Evolutionary conservation across 1,139 yeast genomes (phyloP), one percentile per base, ranked within the genome.

Genomic region (Sugiyamaella neomexicana): DNA sequence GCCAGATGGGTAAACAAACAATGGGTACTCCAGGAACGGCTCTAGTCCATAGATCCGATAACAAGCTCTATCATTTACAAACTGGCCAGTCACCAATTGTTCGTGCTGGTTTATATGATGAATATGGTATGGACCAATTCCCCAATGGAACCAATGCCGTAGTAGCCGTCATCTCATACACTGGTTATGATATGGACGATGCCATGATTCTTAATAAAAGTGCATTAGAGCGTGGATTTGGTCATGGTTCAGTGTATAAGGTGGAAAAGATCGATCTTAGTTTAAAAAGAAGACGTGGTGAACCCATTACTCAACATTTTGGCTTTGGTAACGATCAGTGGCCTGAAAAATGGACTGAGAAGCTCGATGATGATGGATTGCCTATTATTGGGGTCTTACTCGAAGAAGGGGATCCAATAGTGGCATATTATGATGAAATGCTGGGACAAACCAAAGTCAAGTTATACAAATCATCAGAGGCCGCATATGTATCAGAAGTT

Each of bases 1-100:
- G 99, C 77, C 99, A 95, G 80, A 93, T 93, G 99, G 99, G 98
- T 82, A 93, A 93, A 76, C 99, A 93, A 78, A 93, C 99, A 23
- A 93, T 93, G 99, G 99, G 99, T 75, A 93, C 99, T 4, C 99
- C 99, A 7, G 98, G 98, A 75, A 96, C 93, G 56, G 97, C 96
- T 0, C 77, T 93, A 56, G 82, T 78, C 46, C 96, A 91, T 71
- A 82, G 99, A 73, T 87, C 97, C 0, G 99, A 93, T 72, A 95
- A 95, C 75, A 95, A 91, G 72, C 76, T 93, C 58, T 93, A 93
- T 74, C 84, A 95, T 67, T 77, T 93, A 63, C 99, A 93, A 74
- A 80, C 89, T 43, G 99, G 99, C 52, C 99, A 93, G 76, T 89
- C 98, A 1, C 99, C 99, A 46, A 89, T 93, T 68, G 99, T 93